Evolutionary conservation across 1,139 yeast species (phyloP), one percentile per base, ranked within the genome.

Genomic region (Wickerhamomyces sp.): DNA sequence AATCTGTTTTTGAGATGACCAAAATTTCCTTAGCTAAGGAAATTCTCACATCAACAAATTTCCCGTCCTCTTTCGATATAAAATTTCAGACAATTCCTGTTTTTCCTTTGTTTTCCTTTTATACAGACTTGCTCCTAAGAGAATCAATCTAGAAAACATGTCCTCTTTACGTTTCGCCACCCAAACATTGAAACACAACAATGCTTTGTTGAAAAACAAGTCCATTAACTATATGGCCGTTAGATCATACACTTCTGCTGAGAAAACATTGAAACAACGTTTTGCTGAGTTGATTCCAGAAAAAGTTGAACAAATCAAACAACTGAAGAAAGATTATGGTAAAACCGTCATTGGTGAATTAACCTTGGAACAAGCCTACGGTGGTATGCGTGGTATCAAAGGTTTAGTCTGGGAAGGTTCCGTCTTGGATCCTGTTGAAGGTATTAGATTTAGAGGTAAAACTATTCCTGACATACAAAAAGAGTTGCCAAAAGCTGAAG

Each of bases 321-420:
- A 83, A 62, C 82, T 91, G 66, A 88, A 91, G 71, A 78, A 86
- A 68, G 93, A 88, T 62, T 78, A 90, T 68, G 97, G 97, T 64
- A 78, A 83, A 68, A 84, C 94, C 63, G 93, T 68, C 51, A 89
- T 94, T 62, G 98, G 96, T 61, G 96, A 93, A 74, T 95, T 91
- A 58, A 76, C 83, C 56, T 79, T 93, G 58, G 96, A 89, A 72
- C 98, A 93, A 76, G 96, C 96, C 45, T 93, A 93, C 74, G 99
- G 98, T 78, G 99, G 99, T 80, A 89, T 88, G 96, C 84, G 97
- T 75, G 97, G 97, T 71, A 87, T 91, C 75, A 88, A 88, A 74
- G 96, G 96, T 64, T 78, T 93, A 61, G 97, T 93, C 52, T 93
- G 98, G 98, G 98, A 93, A 78, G 99, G 99, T 63, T 91, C 98